Evolutionary conservation across 2,329 filamentous ascomycete species (phyloP).

Genomic region (Sporothrix pallida): DNA sequence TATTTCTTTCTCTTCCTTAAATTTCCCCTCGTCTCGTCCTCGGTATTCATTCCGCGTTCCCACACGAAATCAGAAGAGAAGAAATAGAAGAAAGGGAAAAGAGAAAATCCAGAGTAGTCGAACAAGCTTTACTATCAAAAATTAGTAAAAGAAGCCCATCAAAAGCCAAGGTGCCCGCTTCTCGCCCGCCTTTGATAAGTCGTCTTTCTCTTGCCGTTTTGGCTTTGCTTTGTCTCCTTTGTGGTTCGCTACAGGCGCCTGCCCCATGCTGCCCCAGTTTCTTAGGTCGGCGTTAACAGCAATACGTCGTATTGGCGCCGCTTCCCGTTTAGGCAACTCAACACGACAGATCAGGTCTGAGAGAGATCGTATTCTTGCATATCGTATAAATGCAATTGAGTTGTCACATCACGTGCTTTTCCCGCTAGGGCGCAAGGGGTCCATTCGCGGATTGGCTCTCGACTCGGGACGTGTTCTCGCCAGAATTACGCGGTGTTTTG

Average conservation of each 20-base stretch:
- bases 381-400: not conserved
- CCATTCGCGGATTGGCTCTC: conserved; percentile 1
- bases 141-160: not conserved
- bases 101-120: not conserved
- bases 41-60: not conserved
- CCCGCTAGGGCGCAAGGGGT: not conserved
- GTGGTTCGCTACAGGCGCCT: conserved; percentile 1
- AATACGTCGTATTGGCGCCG: not conserved
- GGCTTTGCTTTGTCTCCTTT: conserved; percentile 9
- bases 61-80: not conserved
- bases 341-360: not conserved
- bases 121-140: not conserved
- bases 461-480: conserved; percentile 30
- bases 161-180: not conserved
- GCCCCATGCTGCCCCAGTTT: not conserved
- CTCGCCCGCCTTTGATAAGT: conserved; percentile 2
- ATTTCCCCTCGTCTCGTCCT: not conserved
- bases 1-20: not conserved
- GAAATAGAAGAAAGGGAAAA: not conserved
- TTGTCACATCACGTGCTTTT: not conserved
- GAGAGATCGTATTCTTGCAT: not conserved
- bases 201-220: too few relatives aligned
- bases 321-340: conserved; percentile 22
- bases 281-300: not conserved
- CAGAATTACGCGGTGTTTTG: conserved; percentile 26